These are phyloP conservation scores for Gastrolobium villosum DNA, from an alignment of 306 rosid genomes.

Conservation along the genomic window DNA sequence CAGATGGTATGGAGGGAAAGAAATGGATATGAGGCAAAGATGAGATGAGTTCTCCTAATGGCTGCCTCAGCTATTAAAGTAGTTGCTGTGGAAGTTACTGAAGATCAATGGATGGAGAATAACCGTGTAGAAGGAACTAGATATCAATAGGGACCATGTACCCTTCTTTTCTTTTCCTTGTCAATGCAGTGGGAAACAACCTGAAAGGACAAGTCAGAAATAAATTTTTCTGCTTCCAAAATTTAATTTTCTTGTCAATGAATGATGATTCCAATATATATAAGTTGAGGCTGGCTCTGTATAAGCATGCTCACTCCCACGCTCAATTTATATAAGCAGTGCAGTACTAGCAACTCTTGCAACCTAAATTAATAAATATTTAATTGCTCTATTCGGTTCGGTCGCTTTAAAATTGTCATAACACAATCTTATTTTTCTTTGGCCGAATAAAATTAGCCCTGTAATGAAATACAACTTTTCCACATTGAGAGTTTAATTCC, in stretches of 20 bases:
- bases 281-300: constrained; percentile 44
- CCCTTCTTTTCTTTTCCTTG: constrained; percentile 40
- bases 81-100: constrained; percentile 39
- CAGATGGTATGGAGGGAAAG: constrained; percentile 80
- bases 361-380: background rate
- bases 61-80: constrained; percentile 37
- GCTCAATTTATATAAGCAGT: constrained; percentile 40
- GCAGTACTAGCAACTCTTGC: constrained; percentile 40
- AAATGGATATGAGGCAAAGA: constrained; percentile 55
- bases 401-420: background rate
- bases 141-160: constrained; percentile 49
- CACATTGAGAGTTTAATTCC: background rate
- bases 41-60: constrained; percentile 35
- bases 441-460: background rate
- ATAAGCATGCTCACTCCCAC: constrained; percentile 46
- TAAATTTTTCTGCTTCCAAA: constrained; percentile 48
- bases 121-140: constrained; percentile 61
- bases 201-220: constrained; percentile 56
- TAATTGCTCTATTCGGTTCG: constrained; percentile 15
- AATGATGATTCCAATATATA: constrained; percentile 54
- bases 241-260: constrained; percentile 60
- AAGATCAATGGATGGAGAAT: constrained; percentile 41
- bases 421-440: background rate
- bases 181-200: constrained; percentile 68
- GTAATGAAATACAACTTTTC: background rate